Percentiles rank a stretch among this genome's conserved stretches.
phyloP scores from a whole-genome alignment of 2,329 filamentous ascomycete species.

The Cladosporium colombiae region DNA sequence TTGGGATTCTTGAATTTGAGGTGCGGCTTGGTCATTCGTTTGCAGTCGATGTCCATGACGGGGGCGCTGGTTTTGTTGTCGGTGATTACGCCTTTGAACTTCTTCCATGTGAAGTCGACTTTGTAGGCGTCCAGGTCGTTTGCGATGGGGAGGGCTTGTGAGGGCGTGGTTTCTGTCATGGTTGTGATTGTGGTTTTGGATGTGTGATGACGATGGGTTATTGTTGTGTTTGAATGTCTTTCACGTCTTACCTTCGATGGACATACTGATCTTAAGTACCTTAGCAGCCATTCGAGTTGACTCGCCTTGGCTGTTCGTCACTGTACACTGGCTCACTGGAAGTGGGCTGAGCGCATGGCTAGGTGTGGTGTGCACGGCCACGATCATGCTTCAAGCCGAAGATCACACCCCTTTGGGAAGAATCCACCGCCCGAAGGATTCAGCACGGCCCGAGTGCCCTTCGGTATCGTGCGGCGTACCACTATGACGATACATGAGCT shows the following conservation, averaged over 20 bases:
- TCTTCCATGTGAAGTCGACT: constrained; percentile 15
- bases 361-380: constrained; percentile 3
- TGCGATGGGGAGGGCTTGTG: neutral
- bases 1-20: neutral
- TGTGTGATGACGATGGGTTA: no score
- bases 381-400: neutral
- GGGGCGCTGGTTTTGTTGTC: constrained; percentile 2
- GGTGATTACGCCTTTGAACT: constrained; percentile 1
- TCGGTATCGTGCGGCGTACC: neutral
- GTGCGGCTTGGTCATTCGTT: constrained; percentile 11
- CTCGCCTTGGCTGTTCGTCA: constrained; percentile 7
- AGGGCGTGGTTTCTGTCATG: neutral
- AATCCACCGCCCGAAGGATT: constrained; percentile 11
- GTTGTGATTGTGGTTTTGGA: neutral
- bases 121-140: constrained; percentile 10
- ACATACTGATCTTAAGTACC: neutral
- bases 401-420: constrained; percentile 6
- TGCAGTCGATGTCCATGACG: constrained; percentile 15
- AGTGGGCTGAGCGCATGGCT: constrained; percentile 8
- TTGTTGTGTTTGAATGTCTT: neutral
- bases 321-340: neutral
- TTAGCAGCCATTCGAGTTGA: neutral
- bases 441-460: neutral
- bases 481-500: neutral
- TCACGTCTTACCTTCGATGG: neutral